Conservation (phyloP, 345 rosid genomes). For the Mercurialis annua region DNA sequence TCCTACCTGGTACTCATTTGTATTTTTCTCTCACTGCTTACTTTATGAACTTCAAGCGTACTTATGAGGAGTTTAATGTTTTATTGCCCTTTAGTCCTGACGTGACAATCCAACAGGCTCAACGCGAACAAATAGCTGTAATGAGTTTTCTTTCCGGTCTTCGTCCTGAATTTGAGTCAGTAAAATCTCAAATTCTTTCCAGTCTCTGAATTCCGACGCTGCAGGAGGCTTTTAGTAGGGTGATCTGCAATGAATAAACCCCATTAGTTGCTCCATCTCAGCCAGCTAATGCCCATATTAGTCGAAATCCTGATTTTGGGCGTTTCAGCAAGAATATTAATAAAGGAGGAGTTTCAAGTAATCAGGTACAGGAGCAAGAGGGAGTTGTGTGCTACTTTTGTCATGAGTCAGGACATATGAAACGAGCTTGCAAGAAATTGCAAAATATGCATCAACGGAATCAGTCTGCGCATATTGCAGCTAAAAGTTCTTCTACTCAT, state of each 20-base stretch:
- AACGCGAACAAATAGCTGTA: neutral
- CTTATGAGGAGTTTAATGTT: neutral
- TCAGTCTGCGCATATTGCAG: neutral
- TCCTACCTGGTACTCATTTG: too few species aligned
- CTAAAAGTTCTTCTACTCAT: too few species aligned
- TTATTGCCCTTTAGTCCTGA: neutral
- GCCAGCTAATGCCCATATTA: too few species aligned
- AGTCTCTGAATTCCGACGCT: neutral
- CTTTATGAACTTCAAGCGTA: too few species aligned
- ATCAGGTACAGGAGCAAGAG: too few species aligned
- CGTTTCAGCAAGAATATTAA: too few species aligned
- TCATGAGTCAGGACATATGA: neutral
- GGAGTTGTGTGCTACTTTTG: neutral
- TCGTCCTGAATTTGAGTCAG: neutral
- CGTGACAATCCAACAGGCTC: neutral
- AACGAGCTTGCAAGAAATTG: neutral
- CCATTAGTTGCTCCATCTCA: too few species aligned
- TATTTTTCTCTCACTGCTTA: too few species aligned
- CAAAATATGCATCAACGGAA: neutral
- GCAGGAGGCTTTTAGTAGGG: neutral
- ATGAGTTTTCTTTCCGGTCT: slow-evolving; percentile 8
- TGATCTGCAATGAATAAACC: too few species aligned
- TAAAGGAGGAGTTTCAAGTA: too few species aligned
- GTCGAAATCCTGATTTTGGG: too few species aligned
- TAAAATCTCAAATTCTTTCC: neutral